Evolutionary conservation across 495 filamentous ascomycete genomes (phyloP).

Genomic region (Cladorrhinum samala): DNA sequence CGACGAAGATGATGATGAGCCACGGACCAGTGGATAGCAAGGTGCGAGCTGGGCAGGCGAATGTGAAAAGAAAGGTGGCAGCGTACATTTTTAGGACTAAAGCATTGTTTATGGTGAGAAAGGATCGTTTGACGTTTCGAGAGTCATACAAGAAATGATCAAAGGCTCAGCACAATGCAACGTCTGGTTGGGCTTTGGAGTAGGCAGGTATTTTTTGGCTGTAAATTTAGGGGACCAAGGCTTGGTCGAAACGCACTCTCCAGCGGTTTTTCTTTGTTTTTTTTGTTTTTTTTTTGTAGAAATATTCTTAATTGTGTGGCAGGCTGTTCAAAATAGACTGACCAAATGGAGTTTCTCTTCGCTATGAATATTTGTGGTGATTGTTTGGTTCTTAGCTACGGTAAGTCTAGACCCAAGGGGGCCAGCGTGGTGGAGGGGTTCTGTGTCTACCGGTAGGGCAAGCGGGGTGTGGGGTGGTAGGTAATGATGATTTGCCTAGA

Average conservation of each 20-base stretch:
- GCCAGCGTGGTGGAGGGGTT: background rate
- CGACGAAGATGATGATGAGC: conserved; percentile 30
- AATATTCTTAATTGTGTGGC: background rate
- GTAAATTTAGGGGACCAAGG: background rate
- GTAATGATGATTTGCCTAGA: background rate
- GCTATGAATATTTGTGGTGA: background rate
- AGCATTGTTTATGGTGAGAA: background rate
- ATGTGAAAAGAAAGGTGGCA: background rate
- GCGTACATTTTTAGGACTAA: background rate
- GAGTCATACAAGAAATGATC: too few relatives aligned
- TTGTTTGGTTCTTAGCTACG: too few relatives aligned
- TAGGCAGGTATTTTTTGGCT: background rate
- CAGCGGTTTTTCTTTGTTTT: background rate
- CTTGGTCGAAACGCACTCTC: background rate
- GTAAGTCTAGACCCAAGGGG: too few relatives aligned
- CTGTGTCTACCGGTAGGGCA: background rate
- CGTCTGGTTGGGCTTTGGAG: background rate
- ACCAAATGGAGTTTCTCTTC: too few relatives aligned
- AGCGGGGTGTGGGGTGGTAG: background rate
- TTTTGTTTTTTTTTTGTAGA: background rate
- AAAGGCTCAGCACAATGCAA: too few relatives aligned
- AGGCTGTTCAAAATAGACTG: background rate
- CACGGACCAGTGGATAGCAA: too few relatives aligned
- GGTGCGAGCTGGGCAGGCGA: too few relatives aligned
- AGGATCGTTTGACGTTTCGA: background rate